These are phyloP conservation scores for Eucalyptus curtisii DNA, from an alignment of 345 rosid species.

Conservation along the genomic window DNA sequence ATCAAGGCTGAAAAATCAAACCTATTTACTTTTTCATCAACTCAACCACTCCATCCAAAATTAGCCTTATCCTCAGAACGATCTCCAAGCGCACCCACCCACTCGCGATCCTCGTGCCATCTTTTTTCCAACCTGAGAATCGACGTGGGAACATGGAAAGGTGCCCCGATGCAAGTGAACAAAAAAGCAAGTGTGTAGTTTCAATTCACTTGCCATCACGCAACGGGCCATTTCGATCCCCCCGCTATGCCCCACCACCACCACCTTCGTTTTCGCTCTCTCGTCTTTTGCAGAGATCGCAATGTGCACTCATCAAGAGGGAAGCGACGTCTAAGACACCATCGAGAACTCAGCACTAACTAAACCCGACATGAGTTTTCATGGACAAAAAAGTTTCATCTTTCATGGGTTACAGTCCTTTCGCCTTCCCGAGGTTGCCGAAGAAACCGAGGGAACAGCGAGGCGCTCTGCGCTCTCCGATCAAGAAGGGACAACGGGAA, in stretches of 20 bases:
- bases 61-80: not conserved
- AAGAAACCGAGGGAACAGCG: not conserved
- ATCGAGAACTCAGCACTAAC: not conserved
- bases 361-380: not conserved
- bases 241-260: not conserved
- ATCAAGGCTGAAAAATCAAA: not conserved
- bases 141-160: not conserved
- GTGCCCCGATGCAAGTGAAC: not conserved
- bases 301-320: not conserved
- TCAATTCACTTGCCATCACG: not conserved
- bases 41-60: not conserved
- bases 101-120: not conserved
- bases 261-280: not conserved
- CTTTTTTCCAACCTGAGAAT: not conserved
- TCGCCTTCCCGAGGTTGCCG: not conserved
- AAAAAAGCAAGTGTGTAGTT: not conserved
- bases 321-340: not conserved
- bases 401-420: not conserved
- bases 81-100: not conserved
- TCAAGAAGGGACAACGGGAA: slow-evolving; percentile 39
- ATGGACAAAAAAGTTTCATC: not conserved
- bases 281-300: not conserved
- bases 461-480: not conserved
- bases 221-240: not conserved
- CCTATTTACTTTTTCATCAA: not conserved